phyloP scores from a whole-genome alignment of 768 basidiomycete species.

The Pleurotus tuoliensis region DNA sequence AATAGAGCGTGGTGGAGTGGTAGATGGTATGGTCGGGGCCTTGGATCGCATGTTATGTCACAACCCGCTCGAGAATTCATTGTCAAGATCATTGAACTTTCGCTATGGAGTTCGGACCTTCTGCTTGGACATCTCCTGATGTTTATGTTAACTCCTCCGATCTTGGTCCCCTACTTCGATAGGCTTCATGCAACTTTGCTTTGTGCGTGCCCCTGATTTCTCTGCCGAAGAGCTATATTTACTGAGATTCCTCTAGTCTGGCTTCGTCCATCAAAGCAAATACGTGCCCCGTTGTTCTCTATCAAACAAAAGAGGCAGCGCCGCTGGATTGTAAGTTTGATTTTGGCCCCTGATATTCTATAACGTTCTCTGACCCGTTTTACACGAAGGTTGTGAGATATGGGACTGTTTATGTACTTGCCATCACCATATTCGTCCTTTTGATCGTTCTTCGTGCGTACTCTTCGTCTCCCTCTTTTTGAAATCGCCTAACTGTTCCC shows the following conservation, averaged over 20 bases:
- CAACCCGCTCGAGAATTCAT: constrained; percentile 96
- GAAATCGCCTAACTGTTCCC: constrained; percentile 10
- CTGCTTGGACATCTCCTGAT: constrained; percentile 82
- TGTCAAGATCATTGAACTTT: constrained; percentile 96
- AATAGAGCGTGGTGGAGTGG: constrained; percentile 99
- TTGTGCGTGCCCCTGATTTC: constrained; percentile 51
- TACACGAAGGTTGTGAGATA: constrained; percentile 72
- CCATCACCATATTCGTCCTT: constrained; percentile 67
- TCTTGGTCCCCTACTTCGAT: constrained; percentile 89
- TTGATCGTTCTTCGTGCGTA: constrained; percentile 75
- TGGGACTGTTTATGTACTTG: constrained; percentile 67
- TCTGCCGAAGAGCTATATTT: constrained; percentile 5
- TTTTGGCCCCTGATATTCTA: not conserved
- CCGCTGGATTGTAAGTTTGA: constrained; percentile 73
- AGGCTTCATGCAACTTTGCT: constrained; percentile 86
- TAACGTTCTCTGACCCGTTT: constrained; percentile 10
- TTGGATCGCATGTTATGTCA: constrained; percentile 90
- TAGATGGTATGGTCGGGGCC: constrained; percentile 92
- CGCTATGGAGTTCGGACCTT: constrained; percentile 93
- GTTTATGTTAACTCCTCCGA: constrained; percentile 87
- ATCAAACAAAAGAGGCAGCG: constrained; percentile 88
- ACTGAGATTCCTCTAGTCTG: constrained; percentile 59
- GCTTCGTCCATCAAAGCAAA: constrained; percentile 92
- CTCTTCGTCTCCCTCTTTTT: constrained; percentile 8
- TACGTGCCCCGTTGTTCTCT: constrained; percentile 86